Conservation (phyloP, 2,329 filamentous ascomycete genomes). For the Botrytis deweyae region DNA sequence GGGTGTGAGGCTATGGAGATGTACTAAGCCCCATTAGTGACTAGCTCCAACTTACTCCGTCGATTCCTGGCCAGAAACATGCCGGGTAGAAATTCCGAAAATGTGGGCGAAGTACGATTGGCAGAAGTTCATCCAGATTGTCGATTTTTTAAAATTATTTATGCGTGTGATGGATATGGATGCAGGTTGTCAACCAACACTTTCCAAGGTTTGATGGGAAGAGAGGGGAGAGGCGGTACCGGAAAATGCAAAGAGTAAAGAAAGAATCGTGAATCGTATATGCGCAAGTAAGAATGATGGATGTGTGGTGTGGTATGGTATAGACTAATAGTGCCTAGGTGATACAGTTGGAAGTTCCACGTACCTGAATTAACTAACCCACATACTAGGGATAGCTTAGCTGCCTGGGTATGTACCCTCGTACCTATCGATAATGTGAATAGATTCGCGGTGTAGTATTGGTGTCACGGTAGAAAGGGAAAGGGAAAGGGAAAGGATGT, state of each 20-base stretch:
- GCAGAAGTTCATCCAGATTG: conserved; percentile 9
- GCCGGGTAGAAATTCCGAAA: conserved; percentile 18
- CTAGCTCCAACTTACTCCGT: neutral
- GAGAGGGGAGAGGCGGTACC: neutral
- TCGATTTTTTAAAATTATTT: neutral
- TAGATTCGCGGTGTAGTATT: conserved; percentile 1
- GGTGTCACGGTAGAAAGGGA: neutral
- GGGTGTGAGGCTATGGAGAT: neutral
- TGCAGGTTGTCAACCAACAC: neutral
- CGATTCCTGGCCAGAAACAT: neutral
- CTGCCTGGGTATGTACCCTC: neutral
- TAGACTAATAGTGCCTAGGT: neutral
- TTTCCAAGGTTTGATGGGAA: neutral
- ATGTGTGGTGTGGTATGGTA: neutral
- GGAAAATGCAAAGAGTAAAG: neutral
- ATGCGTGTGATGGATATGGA: conserved; percentile 5
- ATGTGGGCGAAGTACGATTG: conserved; percentile 17
- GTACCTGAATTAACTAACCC: neutral
- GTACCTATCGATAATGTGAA: neutral
- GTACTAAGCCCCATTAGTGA: neutral
- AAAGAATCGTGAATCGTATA: conserved; percentile 2
- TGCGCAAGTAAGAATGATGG: neutral
- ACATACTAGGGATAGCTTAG: neutral
- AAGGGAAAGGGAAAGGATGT: neutral
- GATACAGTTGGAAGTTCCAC: neutral